Conservation (phyloP, 768 basidiomycete species). For the Mycena floridula region DNA sequence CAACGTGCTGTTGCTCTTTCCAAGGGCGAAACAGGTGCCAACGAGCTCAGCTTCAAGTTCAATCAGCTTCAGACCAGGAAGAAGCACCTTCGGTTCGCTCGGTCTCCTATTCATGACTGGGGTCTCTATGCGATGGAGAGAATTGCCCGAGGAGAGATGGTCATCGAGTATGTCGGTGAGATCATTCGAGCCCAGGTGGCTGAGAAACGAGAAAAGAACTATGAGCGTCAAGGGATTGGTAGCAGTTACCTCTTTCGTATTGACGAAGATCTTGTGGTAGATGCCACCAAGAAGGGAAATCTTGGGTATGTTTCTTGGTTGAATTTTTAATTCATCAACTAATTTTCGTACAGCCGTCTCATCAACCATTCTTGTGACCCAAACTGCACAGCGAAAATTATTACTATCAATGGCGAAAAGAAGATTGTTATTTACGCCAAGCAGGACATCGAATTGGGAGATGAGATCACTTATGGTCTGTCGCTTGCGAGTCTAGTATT, state of each 20-base stretch:
- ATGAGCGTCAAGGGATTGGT: constrained; percentile 95
- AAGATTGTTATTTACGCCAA: constrained; percentile 99
- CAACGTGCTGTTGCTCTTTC: constrained; percentile 73
- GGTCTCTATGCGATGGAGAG: constrained; percentile 97
- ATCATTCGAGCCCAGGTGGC: constrained; percentile 92
- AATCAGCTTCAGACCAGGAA: constrained; percentile 97
- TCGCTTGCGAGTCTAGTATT: constrained; percentile 6
- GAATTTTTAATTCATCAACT: constrained; percentile 8
- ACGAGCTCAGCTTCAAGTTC: constrained; percentile 85
- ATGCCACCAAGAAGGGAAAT: constrained; percentile 98
- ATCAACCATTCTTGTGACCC: constrained; percentile 99
- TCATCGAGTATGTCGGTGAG: constrained; percentile 99
- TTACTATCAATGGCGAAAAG: constrained; percentile 87
- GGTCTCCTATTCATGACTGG: constrained; percentile 97
- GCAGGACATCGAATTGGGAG: constrained; percentile 90
- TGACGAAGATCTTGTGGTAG: constrained; percentile 96
- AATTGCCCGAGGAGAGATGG: constrained; percentile 94
- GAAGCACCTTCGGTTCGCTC: constrained; percentile 93
- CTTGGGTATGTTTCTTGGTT: constrained; percentile 67
- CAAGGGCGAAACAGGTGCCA: constrained; percentile 66
- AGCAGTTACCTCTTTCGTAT: constrained; percentile 97
- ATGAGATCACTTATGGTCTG: constrained; percentile 95
- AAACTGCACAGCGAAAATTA: constrained; percentile 86
- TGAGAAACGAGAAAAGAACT: constrained; percentile 94
- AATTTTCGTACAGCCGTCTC: constrained; percentile 57